These are phyloP conservation scores for Ramaria sp. DNA, from an alignment of 768 basidiomycete genomes.

Conservation along the genomic window DNA sequence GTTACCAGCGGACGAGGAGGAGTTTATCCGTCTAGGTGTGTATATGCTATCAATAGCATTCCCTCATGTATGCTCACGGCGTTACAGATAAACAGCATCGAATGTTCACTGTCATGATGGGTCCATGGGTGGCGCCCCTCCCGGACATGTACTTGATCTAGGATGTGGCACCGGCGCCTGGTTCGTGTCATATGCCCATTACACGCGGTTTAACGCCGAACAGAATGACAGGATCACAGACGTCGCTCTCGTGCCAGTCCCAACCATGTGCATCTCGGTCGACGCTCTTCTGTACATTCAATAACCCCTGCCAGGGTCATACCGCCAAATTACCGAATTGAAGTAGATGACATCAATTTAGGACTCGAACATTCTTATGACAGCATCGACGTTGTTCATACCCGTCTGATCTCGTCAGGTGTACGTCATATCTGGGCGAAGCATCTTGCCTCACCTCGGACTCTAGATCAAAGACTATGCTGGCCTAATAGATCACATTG, in stretches of 20 bases:
- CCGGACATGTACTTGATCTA: slow-evolving; percentile 54
- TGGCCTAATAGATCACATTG: slow-evolving; percentile 53
- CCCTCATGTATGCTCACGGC: slow-evolving; percentile 9
- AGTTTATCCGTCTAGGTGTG: slow-evolving; percentile 58
- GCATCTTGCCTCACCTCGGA: slow-evolving; percentile 9
- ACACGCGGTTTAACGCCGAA: slow-evolving; percentile 1
- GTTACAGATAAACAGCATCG: slow-evolving; percentile 52
- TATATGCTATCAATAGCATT: slow-evolving; percentile 3
- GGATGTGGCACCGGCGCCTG: slow-evolving; percentile 76
- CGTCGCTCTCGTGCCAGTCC: slow-evolving; percentile 28
- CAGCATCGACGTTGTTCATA: slow-evolving; percentile 67
- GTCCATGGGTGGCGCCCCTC: slow-evolving; percentile 55
- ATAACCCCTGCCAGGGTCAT: slow-evolving; percentile 34
- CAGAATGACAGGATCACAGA: slow-evolving; percentile 55
- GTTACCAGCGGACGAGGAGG: slow-evolving; percentile 71
- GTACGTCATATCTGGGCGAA: slow-evolving; percentile 30
- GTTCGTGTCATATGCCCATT: slow-evolving; percentile 27
- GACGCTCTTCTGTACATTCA: slow-evolving; percentile 11
- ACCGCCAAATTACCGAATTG: slow-evolving; percentile 69
- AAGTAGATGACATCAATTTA: slow-evolving; percentile 78
- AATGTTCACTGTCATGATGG: slow-evolving; percentile 55
- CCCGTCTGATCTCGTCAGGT: slow-evolving; percentile 60
- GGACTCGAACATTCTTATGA: slow-evolving; percentile 76
- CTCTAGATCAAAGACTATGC: slow-evolving; percentile 59
- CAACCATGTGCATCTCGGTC: slow-evolving; percentile 4